Base-by-base conservation (phyloP, 306 rosid genomes). In the Carpinus viminea region DNA sequence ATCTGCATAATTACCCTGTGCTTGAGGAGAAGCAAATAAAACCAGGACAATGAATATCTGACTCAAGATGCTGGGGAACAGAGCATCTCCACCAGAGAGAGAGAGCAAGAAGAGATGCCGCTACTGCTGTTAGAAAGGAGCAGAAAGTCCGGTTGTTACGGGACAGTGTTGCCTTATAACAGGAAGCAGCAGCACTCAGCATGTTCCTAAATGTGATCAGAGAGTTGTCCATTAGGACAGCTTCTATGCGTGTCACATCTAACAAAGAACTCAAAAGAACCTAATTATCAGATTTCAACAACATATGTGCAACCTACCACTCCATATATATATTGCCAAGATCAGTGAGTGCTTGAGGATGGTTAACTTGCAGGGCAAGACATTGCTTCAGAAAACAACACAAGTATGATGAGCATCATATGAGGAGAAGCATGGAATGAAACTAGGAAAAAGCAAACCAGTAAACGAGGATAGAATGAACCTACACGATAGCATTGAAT, bases 241-340 rank as follows among this genome's bases (percentile, higher is more conserved):
- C 2, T 74, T 75, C 74, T 16, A 31, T 15, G 52, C 69, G 5
- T n/a, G 52, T 43, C 45, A 65, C 21, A n/a, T 64, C 48, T 12
- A 16, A 41, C 45, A 74, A 18, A 66, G 47, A 66, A 38, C 50
- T 66, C 24, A 38, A 36, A 16, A 4, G 38, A 38, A 38, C 48
- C 8, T 41, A 18, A 41, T 17, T 24, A 71, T 12, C 12, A 46
- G 15, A 71, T 7, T 26, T 52, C 66, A 54, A 31, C 43, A 51
- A 54, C 73, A 56, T 64, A 70, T 28, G 81, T 68, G 74, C 62
- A 61, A 45, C 85, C 73, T 90, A 92, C 98, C 98, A 94, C 74
- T 94, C 98, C 98, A 94, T 94, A 79, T 94, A 94, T 81, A 92
- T 94, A 78, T 94, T 94, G 76, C 98, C 98, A 65, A 94, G 97